Evolutionary conservation across 768 basidiomycete species (phyloP), one percentile per base, ranked within the genome.

Genomic region (Rhizopogon salebrosus): DNA sequence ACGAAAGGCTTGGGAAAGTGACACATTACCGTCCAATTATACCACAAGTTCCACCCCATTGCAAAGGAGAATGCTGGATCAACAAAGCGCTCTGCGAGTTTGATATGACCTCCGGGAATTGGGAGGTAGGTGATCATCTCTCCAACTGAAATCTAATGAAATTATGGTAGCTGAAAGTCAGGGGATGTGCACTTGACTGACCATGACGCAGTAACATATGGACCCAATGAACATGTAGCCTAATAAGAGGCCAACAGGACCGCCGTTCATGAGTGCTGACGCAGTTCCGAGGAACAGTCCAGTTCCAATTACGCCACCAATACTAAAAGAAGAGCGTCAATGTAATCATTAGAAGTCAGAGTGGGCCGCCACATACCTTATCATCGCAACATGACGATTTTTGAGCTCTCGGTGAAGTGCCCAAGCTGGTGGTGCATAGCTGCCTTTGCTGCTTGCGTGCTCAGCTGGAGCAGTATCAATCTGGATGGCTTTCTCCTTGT

Each of bases 101-200:
- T 73, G 41, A 78, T 75, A 48, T 75, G 75, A 46, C 75, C 75
- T 1, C 76, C 76, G 18, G 75, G 66, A 6, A 78, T 59, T 7
- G 76, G 76, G 11, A 78, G 59, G 43, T 70, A 75, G 4, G 77
- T 62, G 0, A 70, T 65, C 77, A 79, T 79, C 58, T 78, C 77
- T 31, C 77, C 77, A 6, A 70, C 53, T 24, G 70, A 64, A 4
- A 68, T 59, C 60, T 57, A 5, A 29, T 36, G 35, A 22, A 34
- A 6, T 22, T 10, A 29, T 22, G 43, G 29, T 4, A 11, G 14
- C 22, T 13, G 18, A 29, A 46, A n/a, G 18, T 31, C 10, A 1
- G 45, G 3, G 3, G 60, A 6, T 66, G 67, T 20, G 71, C 54
- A 60, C 59, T 43, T 16, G 11, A n/a, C 61, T 43, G 29, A 74